Evolutionary conservation across 2,329 filamentous ascomycete species (phyloP), one percentile per base, ranked within the genome.

Genomic region (Pestalotiopsis sp.): DNA sequence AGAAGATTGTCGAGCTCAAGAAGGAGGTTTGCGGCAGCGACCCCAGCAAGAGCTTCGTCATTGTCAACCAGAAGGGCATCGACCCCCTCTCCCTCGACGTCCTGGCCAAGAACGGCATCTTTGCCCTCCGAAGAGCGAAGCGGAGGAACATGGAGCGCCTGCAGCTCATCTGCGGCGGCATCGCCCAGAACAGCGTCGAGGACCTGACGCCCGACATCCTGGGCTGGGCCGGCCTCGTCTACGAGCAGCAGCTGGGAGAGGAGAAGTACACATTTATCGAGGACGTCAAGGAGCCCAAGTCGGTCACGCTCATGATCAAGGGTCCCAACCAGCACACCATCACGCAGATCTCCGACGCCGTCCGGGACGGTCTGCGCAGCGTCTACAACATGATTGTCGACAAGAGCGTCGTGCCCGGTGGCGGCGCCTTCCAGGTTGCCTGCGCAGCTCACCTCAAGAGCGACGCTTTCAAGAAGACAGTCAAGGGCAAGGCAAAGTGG

Each of bases 381-480:
- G 96, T 98, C 64, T 98, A 98, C 89, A 99, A 99, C 86, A 97
- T 97, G 87, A 98, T 99, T 80, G 95, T 98, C n/a, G 96, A 99
- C 80, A 90, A 92, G 83, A 95, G 93, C 74, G 96, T 99, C 23
- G 94, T 99, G 31, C 96, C 96, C 1, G 96, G 96, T 69, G 96
- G 91, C 68, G 96, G 96, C 75, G 93, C 96, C 64, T 99, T 97
- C 90, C 96, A 99, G 82, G 91, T 99, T 60, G 95, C 96, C 40
- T 97, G 93, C 75, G 94, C 95, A 27, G 87, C 91, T 61, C 94
- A 97, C 81, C 86, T 99, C 71, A 92, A 92, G 80, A 94, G 94
- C 72, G 94, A 97, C 76, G 89, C 88, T 20, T 97, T 98, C 84
- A 87, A 87, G 75, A 97, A 94, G 85, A 92, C 92, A 38, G 93